A percentile compares a stretch with the other conserved stretches of the same genome.
Evolutionary conservation across 345 rosid genomes (phyloP).

Genomic region (Eutrema yunnanense): DNA sequence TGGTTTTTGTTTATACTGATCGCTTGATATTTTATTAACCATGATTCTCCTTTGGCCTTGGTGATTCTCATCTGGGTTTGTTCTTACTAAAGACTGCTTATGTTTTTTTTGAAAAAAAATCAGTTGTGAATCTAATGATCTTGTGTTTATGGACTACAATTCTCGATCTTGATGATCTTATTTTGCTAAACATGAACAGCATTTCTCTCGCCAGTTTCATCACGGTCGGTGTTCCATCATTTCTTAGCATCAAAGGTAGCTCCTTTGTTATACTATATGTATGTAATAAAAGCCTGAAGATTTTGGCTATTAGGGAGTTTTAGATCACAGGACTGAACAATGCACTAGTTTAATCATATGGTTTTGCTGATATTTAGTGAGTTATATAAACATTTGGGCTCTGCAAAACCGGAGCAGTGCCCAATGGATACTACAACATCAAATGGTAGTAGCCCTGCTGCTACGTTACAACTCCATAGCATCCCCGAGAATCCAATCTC

Average conservation of each 20-base stretch:
- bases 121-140: constrained; percentile 11
- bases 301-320: background rate
- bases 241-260: constrained; percentile 11
- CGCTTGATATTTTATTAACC: background rate
- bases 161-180: constrained; percentile 16
- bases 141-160: background rate
- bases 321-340: constrained; percentile 10
- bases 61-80: constrained; percentile 22
- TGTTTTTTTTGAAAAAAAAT: background rate
- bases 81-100: background rate
- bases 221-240: background rate
- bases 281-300: background rate
- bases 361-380: constrained; percentile 11
- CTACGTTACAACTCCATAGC: constrained; percentile 21
- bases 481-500: constrained; percentile 5
- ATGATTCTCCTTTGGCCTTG: constrained; percentile 1
- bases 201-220: background rate
- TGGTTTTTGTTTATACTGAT: constrained; percentile 3
- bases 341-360: constrained; percentile 13
- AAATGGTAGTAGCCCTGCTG: constrained; percentile 14
- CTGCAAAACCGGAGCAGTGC: constrained; percentile 20
- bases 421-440: constrained; percentile 28
- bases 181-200: constrained; percentile 19
- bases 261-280: background rate
- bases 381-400: background rate